A percentile compares a stretch with the other conserved stretches of the same genome.
phyloP scores from a whole-genome alignment of 1,139 yeast species.

The Yamadazyma friedrichii region DNA sequence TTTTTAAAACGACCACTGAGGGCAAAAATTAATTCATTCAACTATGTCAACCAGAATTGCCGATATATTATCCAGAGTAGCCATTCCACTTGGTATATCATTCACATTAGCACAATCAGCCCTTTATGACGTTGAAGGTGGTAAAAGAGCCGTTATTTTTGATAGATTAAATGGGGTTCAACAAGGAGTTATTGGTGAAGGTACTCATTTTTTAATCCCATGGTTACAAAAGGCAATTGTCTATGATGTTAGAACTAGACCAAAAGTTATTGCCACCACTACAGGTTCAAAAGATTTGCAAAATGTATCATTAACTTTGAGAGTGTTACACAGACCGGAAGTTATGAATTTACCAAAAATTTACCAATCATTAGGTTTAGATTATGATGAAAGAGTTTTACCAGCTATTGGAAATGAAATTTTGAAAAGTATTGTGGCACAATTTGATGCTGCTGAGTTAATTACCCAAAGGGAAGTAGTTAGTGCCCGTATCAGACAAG shows the following conservation, averaged over 20 bases:
- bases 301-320: conserved; percentile 87
- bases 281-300: conserved; percentile 98
- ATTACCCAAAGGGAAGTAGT: conserved; percentile 97
- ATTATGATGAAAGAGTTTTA: conserved; percentile 94
- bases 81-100: conserved; percentile 69
- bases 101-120: conserved; percentile 69
- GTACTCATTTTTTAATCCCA: conserved; percentile 92
- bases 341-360: conserved; percentile 77
- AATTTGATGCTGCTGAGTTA: conserved; percentile 96
- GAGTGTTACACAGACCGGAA: conserved; percentile 94
- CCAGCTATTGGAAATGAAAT: conserved; percentile 98
- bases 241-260: conserved; percentile 88
- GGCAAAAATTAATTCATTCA: not conserved
- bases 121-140: conserved; percentile 92
- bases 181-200: conserved; percentile 86
- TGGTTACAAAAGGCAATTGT: conserved; percentile 93
- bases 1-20: not conserved
- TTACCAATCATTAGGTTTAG: conserved; percentile 88
- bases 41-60: conserved; percentile 40
- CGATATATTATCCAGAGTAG: conserved; percentile 47
- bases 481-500: conserved; percentile 84
- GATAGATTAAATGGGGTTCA: conserved; percentile 91
- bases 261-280: conserved; percentile 89
- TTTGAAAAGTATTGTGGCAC: conserved; percentile 92
- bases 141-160: conserved; percentile 91